These are phyloP conservation scores for Strigomonas culicis DNA, from an alignment of 208 protist species.

Conservation along the genomic window DNA sequence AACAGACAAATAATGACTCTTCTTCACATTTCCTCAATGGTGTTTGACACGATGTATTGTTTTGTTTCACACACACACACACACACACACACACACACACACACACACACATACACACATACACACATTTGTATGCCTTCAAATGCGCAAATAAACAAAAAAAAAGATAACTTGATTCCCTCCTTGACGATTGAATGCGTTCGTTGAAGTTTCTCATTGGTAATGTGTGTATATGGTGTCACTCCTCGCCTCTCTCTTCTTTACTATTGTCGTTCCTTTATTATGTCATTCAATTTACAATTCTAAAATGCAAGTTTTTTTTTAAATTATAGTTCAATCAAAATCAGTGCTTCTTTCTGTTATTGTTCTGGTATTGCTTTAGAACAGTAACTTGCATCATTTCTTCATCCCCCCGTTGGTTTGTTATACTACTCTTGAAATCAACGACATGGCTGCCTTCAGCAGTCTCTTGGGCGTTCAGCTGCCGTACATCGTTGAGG, in stretches of 20 bases:
- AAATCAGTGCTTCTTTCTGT: neutral
- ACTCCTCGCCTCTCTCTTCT: neutral
- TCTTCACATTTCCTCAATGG: neutral
- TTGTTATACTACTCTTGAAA: neutral
- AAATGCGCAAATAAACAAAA: neutral
- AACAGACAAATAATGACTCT: slow-evolving; percentile 3
- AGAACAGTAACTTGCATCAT: neutral
- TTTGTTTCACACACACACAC: neutral
- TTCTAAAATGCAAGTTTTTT: neutral
- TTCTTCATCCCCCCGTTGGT: neutral
- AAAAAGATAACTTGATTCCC: slow-evolving; percentile 5
- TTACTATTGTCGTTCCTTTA: too few species aligned
- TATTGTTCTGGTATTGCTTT: neutral
- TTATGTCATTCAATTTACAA: neutral
- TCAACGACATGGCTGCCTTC: slow-evolving; percentile 54
- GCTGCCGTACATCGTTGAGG: slow-evolving; percentile 59
- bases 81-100: slow-evolving; percentile 1
- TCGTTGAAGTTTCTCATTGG: neutral
- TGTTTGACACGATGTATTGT: neutral
- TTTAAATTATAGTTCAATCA: neutral
- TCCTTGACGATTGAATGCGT: neutral
- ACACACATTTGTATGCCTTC: slow-evolving; percentile 1
- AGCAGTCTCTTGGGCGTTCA: slow-evolving; percentile 62
- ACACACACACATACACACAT: slow-evolving; percentile 3
- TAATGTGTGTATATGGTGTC: too few species aligned